These are phyloP conservation scores for Phytophthora rubi DNA, from an alignment of 352 stramenopile species.

Conservation along the genomic window DNA sequence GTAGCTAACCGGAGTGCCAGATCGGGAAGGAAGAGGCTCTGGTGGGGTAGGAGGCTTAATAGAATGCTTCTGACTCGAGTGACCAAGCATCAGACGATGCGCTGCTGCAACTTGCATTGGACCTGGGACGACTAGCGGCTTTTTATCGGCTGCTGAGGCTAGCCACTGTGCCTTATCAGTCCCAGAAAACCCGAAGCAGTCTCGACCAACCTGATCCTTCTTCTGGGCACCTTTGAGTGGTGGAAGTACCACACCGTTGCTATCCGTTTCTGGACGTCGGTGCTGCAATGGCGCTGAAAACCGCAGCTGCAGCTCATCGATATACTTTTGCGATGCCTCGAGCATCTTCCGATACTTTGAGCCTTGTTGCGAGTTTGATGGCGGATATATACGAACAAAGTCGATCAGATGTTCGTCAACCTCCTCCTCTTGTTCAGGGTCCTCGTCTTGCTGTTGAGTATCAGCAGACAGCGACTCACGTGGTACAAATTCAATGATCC, in stretches of 20 bases:
- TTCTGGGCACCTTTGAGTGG: constrained; percentile 61
- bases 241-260: constrained; percentile 47
- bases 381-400: constrained; percentile 74
- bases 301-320: constrained; percentile 82
- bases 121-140: constrained; percentile 62
- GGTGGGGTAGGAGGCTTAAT: constrained; percentile 79
- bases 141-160: constrained; percentile 50
- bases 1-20: constrained; percentile 68
- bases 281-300: constrained; percentile 84
- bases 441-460: constrained; percentile 12
- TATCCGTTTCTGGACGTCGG: constrained; percentile 51
- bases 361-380: constrained; percentile 39
- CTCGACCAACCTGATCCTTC: constrained; percentile 61
- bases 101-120: constrained; percentile 80
- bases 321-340: constrained; percentile 79
- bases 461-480: constrained; percentile 4
- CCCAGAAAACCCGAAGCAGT: constrained; percentile 83
- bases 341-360: constrained; percentile 83
- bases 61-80: constrained; percentile 83
- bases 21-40: constrained; percentile 50
- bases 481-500: constrained; percentile 53
- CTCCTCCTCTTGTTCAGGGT: constrained; percentile 18
- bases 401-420: constrained; percentile 68
- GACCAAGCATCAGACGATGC: constrained; percentile 83
- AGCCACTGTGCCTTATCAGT: constrained; percentile 81